Base-by-base conservation (phyloP, 768 basidiomycete species). In the Tulasnella sp. region DNA sequence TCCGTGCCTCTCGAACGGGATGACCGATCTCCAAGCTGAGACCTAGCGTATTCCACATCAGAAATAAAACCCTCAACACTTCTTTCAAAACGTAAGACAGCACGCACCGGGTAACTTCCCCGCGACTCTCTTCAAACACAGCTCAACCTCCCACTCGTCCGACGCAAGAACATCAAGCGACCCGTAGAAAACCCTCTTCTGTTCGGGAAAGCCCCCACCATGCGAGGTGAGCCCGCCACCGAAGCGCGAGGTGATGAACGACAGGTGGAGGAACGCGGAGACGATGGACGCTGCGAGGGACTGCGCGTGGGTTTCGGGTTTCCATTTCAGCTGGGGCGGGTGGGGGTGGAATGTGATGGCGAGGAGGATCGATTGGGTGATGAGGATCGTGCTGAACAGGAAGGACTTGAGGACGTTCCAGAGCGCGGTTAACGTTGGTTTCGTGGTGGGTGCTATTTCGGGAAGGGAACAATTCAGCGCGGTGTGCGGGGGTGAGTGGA, bases 231-330 rank as follows among this genome's bases (percentile, higher is more conserved):
- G 83, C 8, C 91, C 90, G 14, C 62, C 62, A 2, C 93, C 93
- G 75, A 94, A 93, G 76, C 90, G 87, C 9, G 89, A 86, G 8
- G 94, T 86, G 64, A 94, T 85, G 76, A 92, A 92, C 2, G 91
- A 87, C 22, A 93, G 82, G 76, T 87, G 84, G 12, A 85, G 87
- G 12, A 94, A 83, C 0, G 85, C 85, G 34, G 83, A 82, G 0
- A 94, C 79, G 5, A 84, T 82, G 16, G 82, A 79, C 5, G 85
- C 79, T 1, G 90, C 87, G 11, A 93, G 81, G 7, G 52, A 35
- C 11, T 19, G 72, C 34, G n/a, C 75, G 67, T 62, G 75, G 71
- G 3, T 69, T 35, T 9, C 41, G n/a, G 1, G 71, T 67, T 5
- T 72, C 59, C 26, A 44, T 1, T n/a, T 14, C 3, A 69, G 59